Evolutionary conservation across 108 stramenopile species (phyloP), one percentile per base, ranked within the genome.

Genomic region (Fragilariopsis cylindrus): DNA sequence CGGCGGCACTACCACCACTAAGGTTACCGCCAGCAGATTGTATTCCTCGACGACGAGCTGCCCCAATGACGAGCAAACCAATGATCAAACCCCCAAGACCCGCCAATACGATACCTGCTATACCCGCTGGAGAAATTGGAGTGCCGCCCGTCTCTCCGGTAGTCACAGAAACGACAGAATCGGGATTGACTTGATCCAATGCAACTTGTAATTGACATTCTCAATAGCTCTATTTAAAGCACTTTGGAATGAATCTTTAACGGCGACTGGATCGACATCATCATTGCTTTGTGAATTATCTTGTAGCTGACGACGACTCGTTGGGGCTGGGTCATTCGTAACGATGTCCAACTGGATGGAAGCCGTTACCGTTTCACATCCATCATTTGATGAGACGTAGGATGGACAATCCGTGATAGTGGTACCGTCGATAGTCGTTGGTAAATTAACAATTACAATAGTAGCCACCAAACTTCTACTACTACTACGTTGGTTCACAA

Each of bases 31-130:
- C 62, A 63, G 13, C 67, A 69, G 46, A 19, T 49, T 57, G 7
- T 58, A 60, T 9, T 58, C 19, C 39, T 58, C 39, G 42, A 47
- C 15, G 47, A 30, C 56, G 57, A 30, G 11, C 7, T 58, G 39
- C 48, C 57, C 2, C 56, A 21, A 66, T 65, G 65, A n/a, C 47
- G 66, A 21, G 67, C 18, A 44, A 76, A 21, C 47, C 42, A 60
- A 82, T 11, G 12, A 78, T 19, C 2, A 83, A 30, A 40, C 75
- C 46, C n/a, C 69, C 62, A 44, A 82, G 7, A 48, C 48, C 82
- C 1, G 79, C 84, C 44, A 83, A 53, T 18, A 76, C 73, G 41
- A 88, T 85, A 46, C 86, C 87, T 45, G 84, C 73, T n/a, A 81
- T 79, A 18, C 84, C 83, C 1, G 77, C 82, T 30, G 66, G 57